Base-by-base conservation (phyloP, 1,284 basidiomycete species). In the Phaffia rhodozyma region DNA sequence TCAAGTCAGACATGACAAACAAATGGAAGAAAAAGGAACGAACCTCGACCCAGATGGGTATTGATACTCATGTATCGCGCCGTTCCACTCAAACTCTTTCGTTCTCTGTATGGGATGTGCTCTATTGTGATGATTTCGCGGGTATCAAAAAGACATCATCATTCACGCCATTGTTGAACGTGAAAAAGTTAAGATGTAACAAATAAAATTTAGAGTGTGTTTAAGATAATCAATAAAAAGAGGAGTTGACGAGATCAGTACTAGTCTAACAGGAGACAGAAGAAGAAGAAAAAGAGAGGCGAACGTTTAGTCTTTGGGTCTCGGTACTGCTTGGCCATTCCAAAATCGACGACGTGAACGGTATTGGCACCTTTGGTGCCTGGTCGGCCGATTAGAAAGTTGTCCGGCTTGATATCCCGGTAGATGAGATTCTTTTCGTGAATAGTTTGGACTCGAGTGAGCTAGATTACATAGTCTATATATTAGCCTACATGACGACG, bases 321-420 rank as follows among this genome's bases (percentile, higher is more conserved):
- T 56, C 92, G 86, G 75, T 96, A 97, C 76, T 94, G 91, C 78
- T 97, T 97, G 50, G 92, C 92, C 91, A 96, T 94, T 64, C 92
- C 92, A 74, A 97, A 96, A 76, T 96, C 91, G 69, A 94, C 89
- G 32, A 82, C 82, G 73, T 93, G 88, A 70, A 97, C 86, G 21
- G 84, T 81, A 73, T 91, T 91, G 52, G 89, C 82, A 55, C 81
- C 83, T 78, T 94, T 94, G 55, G 89, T 93, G 50, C 85, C 86
- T 16, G 91, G 88, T 25, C 91, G 83, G 43, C 92, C 92, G 72
- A 96, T 89, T 69, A 97, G 80, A 75, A 97, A 97, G 78, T 96
- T 98, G 82, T 98, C 94, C 58, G 96, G 96, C 79, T 98, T 98
- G 83, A 99, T 93, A 75, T 97, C 92, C 65, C 92, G 86, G 77